These are phyloP conservation scores for Nelumbo lutea DNA, from an alignment of 164 flowering plant species.

Conservation along the genomic window DNA sequence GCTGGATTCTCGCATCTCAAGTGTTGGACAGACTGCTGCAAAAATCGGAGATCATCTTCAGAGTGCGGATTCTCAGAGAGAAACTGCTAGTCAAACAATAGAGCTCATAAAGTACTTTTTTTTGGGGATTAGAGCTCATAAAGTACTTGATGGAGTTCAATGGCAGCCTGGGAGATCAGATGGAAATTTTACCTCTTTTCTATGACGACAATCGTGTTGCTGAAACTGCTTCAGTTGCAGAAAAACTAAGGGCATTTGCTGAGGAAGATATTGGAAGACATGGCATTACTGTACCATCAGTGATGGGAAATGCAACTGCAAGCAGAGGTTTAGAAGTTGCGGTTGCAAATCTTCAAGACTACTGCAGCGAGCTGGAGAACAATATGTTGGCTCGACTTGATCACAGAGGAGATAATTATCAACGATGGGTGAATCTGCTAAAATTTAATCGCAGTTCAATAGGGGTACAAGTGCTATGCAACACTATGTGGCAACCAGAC, in stretches of 20 bases:
- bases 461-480: conserved; percentile 99
- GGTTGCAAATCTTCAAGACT: conserved; percentile 96
- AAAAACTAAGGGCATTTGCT: conserved; percentile 96
- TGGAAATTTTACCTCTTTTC: conserved; percentile 95
- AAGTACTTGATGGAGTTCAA: conserved; percentile 99
- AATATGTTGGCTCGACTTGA: conserved; percentile 85
- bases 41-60: conserved; percentile 98
- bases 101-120: conserved; percentile 70
- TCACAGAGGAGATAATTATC: too few species aligned
- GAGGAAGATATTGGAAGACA: conserved; percentile 97
- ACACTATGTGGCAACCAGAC: conserved; percentile 95
- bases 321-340: conserved; percentile 98
- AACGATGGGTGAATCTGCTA: conserved; percentile 31
- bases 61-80: conserved; percentile 99
- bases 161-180: conserved; percentile 92
- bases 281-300: conserved; percentile 52
- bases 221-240: conserved; percentile 96
- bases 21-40: conserved; percentile 99
- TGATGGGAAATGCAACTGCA: conserved; percentile 78
- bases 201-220: conserved; percentile 99
- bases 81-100: conserved; percentile 95
- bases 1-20: conserved; percentile 95
- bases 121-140: conserved; percentile 11
- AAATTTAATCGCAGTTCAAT: conserved; percentile 55
- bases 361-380: conserved; percentile 97